phyloP scores from a whole-genome alignment of 2,329 filamentous ascomycete species.

The Cladophialophora carrionii region DNA sequence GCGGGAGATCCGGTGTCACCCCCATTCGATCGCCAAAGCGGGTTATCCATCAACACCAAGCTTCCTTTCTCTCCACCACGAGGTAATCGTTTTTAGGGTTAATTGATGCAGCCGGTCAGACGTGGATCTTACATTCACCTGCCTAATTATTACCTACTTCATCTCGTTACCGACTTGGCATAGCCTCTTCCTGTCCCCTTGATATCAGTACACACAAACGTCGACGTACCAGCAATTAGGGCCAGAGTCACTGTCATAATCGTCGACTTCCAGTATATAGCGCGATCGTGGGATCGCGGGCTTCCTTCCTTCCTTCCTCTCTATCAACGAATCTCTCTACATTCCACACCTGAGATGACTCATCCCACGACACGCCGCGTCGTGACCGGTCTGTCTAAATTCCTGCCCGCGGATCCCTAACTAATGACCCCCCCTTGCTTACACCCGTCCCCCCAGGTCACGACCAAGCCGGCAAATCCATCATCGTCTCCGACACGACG shows the following conservation, averaged over 20 bases:
- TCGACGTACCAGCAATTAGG: not conserved
- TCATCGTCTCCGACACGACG: conserved; percentile 39
- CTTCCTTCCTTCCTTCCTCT: not conserved
- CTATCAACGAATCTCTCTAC: not conserved
- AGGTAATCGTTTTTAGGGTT: not conserved
- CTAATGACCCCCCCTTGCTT: not conserved
- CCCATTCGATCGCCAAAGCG: not conserved
- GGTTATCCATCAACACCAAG: not conserved
- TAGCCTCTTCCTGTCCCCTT: too few relatives aligned
- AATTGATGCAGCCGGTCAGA: too few relatives aligned
- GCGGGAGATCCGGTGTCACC: not conserved
- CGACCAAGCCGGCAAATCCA: conserved; percentile 38
- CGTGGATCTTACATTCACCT: too few relatives aligned
- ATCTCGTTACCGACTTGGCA: too few relatives aligned
- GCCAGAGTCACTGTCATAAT: not conserved
- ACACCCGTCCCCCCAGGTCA: conserved; percentile 33
- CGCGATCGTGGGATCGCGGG: not conserved
- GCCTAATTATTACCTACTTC: not conserved
- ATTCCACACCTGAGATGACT: conserved; percentile 18
- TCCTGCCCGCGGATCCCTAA: not conserved
- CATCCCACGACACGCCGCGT: conserved; percentile 28
- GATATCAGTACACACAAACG: not conserved
- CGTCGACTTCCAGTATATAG: not conserved
- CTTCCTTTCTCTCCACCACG: not conserved
- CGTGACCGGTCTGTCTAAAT: conserved; percentile 24